These are phyloP conservation scores for Solanum sitiens DNA, from an alignment of 257 asterid genomes.

Conservation along the genomic window DNA sequence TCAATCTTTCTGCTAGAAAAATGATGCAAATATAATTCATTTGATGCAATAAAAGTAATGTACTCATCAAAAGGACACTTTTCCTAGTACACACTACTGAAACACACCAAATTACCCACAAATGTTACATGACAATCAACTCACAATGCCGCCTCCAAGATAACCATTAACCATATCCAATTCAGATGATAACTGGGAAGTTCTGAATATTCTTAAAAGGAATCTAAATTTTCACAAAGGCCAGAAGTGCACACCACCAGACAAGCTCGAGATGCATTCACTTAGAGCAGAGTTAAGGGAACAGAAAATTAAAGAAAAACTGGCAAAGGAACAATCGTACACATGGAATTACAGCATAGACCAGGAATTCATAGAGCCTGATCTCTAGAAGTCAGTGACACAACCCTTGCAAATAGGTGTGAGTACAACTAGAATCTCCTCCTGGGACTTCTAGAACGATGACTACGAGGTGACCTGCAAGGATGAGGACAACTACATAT, in stretches of 20 bases:
- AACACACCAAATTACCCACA: not conserved
- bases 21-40: not conserved
- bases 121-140: not conserved
- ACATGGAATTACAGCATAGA: not conserved
- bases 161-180: not conserved
- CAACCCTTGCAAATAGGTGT: not conserved
- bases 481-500: not conserved
- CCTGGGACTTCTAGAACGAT: conserved; percentile 89
- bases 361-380: conserved; percentile 2
- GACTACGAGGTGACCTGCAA: conserved; percentile 78
- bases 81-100: not conserved
- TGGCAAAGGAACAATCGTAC: not conserved
- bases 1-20: not conserved
- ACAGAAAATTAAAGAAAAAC: not conserved
- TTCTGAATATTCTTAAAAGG: not conserved
- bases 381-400: conserved; percentile 10
- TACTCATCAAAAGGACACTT: not conserved
- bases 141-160: not conserved
- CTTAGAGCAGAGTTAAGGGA: not conserved
- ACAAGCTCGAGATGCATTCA: not conserved
- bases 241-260: not conserved
- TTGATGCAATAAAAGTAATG: not conserved
- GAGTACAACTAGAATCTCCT: conserved; percentile 43
- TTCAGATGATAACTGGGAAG: not conserved
- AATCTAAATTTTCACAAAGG: not conserved